These are phyloP conservation scores for Pezicula rhizophila DNA, from an alignment of 2,329 filamentous ascomycete genomes.

Conservation along the genomic window DNA sequence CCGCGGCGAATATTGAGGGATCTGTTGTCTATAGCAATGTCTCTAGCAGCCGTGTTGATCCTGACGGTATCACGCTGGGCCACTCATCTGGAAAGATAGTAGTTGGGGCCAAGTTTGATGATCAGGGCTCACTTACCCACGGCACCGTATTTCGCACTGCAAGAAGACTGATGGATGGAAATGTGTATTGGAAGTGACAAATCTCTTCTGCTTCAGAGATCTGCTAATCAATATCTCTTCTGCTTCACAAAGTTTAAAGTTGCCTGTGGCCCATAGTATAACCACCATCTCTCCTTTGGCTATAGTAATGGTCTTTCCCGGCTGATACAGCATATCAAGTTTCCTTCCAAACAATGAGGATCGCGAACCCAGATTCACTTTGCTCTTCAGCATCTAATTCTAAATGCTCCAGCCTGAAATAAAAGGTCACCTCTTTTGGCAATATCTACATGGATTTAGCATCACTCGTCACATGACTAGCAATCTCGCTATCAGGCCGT, in stretches of 20 bases:
- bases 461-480: background rate
- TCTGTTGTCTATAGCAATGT: slow-evolving; percentile 31
- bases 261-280: background rate
- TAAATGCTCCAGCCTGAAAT: slow-evolving; percentile 1
- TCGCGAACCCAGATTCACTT: slow-evolving; percentile 2
- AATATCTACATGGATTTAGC: background rate
- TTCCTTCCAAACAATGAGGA: background rate
- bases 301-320: background rate
- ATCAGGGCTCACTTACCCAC: slow-evolving; percentile 27
- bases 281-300: background rate
- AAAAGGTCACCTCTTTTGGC: background rate
- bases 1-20: slow-evolving; percentile 39
- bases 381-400: background rate
- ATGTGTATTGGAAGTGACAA: slow-evolving; percentile 33
- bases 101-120: slow-evolving; percentile 35
- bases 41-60: slow-evolving; percentile 18
- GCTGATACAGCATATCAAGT: background rate
- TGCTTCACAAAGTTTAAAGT: background rate
- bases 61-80: slow-evolving; percentile 32
- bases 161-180: slow-evolving; percentile 40
- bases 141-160: slow-evolving; percentile 42
- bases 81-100: slow-evolving; percentile 41
- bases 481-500: background rate
- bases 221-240: background rate
- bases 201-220: background rate